A percentile compares a stretch with the other conserved stretches of the same genome.
These are phyloP conservation scores for Trypanosoma avium DNA, from an alignment of 208 protist genomes.

Conservation along the genomic window DNA sequence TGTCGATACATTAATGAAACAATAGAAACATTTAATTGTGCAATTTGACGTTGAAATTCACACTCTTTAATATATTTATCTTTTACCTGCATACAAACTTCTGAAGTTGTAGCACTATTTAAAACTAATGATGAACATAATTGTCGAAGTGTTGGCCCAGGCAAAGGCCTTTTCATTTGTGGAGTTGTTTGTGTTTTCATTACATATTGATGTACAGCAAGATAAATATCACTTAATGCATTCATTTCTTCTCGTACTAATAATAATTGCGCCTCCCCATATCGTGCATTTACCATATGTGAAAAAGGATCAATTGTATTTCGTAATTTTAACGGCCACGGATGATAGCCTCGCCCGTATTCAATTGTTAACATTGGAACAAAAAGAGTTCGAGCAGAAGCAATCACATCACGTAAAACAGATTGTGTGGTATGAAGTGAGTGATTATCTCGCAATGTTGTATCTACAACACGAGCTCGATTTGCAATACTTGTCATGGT, in stretches of 20 bases:
- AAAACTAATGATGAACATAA: constrained; percentile 64
- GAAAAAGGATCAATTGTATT: constrained; percentile 80
- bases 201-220: constrained; percentile 59
- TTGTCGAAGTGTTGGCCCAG: constrained; percentile 40
- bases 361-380: constrained; percentile 80
- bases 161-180: constrained; percentile 46
- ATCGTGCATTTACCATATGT: constrained; percentile 64
- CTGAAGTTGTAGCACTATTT: constrained; percentile 48
- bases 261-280: constrained; percentile 61
- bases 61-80: constrained; percentile 59
- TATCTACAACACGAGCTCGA: constrained; percentile 51
- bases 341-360: constrained; percentile 85
- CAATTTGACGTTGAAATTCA: constrained; percentile 46
- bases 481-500: constrained; percentile 53
- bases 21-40: constrained; percentile 47
- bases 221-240: constrained; percentile 66
- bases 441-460: constrained; percentile 62
- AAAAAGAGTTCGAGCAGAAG: constrained; percentile 58
- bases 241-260: constrained; percentile 64
- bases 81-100: constrained; percentile 65
- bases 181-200: constrained; percentile 40
- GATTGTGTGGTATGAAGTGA: constrained; percentile 46
- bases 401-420: constrained; percentile 61
- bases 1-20: constrained; percentile 73
- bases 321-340: constrained; percentile 83